Percentiles rank a stretch among this genome's conserved stretches.
Conservation (phyloP, 2,329 filamentous ascomycete species). For the Diaporthe capsici region DNA sequence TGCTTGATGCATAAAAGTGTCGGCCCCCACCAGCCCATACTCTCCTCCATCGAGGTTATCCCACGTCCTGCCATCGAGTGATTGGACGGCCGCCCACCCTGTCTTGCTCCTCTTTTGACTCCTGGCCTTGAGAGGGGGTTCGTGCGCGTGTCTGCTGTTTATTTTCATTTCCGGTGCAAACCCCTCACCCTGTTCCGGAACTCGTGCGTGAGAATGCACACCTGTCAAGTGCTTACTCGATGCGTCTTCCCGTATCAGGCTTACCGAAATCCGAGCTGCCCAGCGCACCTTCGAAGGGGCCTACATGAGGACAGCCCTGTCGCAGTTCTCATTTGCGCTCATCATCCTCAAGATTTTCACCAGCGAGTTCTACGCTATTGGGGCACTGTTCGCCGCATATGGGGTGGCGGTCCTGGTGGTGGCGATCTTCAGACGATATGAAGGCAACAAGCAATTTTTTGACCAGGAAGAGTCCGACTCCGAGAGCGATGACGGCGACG, state of each 20-base stretch:
- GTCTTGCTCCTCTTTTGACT: slow-evolving; percentile 6
- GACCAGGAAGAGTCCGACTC: slow-evolving; percentile 61
- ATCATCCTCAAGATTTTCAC: slow-evolving; percentile 98
- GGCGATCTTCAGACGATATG: slow-evolving; percentile 86
- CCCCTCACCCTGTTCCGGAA: slow-evolving; percentile 3
- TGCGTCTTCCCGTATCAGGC: slow-evolving; percentile 56
- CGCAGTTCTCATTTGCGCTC: slow-evolving; percentile 94
- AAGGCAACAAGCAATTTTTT: slow-evolving; percentile 97
- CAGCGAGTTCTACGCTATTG: slow-evolving; percentile 94
- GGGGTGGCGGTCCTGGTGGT: slow-evolving; percentile 87
- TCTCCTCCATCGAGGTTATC: neutral
- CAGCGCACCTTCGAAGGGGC: slow-evolving; percentile 98
- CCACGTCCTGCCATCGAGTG: slow-evolving; percentile 1
- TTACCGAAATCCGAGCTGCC: slow-evolving; percentile 94
- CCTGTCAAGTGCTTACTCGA: slow-evolving; percentile 34
- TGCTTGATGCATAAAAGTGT: slow-evolving; percentile 10
- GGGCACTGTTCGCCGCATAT: slow-evolving; percentile 95
- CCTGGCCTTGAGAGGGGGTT: neutral
- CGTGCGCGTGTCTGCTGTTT: neutral
- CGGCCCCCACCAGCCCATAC: neutral
- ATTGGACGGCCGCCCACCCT: neutral
- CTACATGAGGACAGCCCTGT: slow-evolving; percentile 93
- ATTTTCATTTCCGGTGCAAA: slow-evolving; percentile 6
- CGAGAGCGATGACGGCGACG: slow-evolving; percentile 47
- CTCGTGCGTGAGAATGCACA: slow-evolving; percentile 13